Percentiles rank a stretch among this genome's conserved stretches.
Evolutionary conservation across 2,329 filamentous ascomycete genomes (phyloP).

Genomic region (Nemania sp.): DNA sequence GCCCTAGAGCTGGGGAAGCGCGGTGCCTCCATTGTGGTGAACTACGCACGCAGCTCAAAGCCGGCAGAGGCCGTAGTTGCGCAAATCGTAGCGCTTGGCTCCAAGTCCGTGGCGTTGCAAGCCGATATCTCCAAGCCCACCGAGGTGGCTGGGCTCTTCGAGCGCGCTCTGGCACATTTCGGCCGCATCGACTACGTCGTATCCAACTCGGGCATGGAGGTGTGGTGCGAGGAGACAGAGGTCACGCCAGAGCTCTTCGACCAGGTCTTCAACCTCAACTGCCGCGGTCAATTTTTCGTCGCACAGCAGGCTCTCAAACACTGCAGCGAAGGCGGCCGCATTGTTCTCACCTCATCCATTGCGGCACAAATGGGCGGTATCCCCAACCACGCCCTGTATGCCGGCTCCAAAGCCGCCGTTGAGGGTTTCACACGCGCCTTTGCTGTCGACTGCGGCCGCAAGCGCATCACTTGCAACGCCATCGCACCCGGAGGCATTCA

Average conservation of each 20-base stretch:
- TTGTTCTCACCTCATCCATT: conserved; percentile 74
- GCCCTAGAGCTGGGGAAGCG: conserved; percentile 68
- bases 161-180: conserved; percentile 65
- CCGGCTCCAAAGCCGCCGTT: conserved; percentile 71
- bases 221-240: conserved; percentile 70
- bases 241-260: conserved; percentile 72
- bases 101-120: conserved; percentile 61
- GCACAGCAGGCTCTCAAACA: conserved; percentile 75
- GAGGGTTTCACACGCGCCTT: conserved; percentile 74
- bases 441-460: conserved; percentile 69
- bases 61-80: conserved; percentile 61
- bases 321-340: conserved; percentile 68
- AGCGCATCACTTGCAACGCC: conserved; percentile 71
- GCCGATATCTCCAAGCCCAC: conserved; percentile 66
- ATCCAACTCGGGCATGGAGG: conserved; percentile 73
- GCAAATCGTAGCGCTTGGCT: conserved; percentile 58
- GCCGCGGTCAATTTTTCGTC: conserved; percentile 75
- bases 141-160: conserved; percentile 65
- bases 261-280: conserved; percentile 72
- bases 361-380: conserved; percentile 68
- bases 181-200: conserved; percentile 72
- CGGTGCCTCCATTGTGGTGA: conserved; percentile 67
- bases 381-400: conserved; percentile 71
- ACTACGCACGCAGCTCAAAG: conserved; percentile 61
- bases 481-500: conserved; percentile 74